Evolutionary conservation across 805 yeast species (phyloP), one percentile per base, ranked within the genome.

Genomic region (Saccharomyces mikatae): DNA sequence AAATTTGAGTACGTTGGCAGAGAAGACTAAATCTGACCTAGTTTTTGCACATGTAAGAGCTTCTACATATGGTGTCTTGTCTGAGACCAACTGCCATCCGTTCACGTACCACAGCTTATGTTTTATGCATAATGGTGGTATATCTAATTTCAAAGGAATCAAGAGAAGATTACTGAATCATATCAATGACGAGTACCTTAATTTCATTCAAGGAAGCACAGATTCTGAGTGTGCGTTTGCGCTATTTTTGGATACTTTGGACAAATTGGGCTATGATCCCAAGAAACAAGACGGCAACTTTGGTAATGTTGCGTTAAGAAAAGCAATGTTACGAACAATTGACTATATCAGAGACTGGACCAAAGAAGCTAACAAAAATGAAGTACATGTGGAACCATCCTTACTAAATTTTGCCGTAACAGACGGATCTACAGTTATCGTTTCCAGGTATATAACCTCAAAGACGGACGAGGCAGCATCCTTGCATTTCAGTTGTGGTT

Each of bases 101-200:
- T 94, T 94, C 71, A 83, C 87, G 2, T 90, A 82, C 67, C 92
- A 91, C 58, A 83, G 83, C 51, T 74, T 92, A 49, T 87, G 92
- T 86, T 94, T 94, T 68, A 94, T 94, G 99, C 99, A 94, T 71
- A 94, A 94, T 71, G 99, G 99, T 30, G 94, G 89, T 0, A 81
- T 94, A 26, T 77, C 91, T 10, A 81, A 82, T 56, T 94, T 92
- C 68, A 69, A 75, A 52, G 72, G 73, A 59, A 87, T 94, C 61
- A 94, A 94, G 71, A 79, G 94, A 56, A 78, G 71, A 55, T 74
- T 94, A 47, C 77, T 89, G 32, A 77, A 80, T 60, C 89, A 87
- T 66, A 76, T 94, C 48, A 81, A 81, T 46, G 97, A 94, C 67
- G 83, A 84, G 60, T 94, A 81, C 68, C 88, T 94, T 65, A 72